Percentiles rank a stretch among this genome's conserved stretches.
These are phyloP conservation scores for Leccinum disarticulatum DNA, from an alignment of 768 basidiomycete genomes.

Conservation along the genomic window DNA sequence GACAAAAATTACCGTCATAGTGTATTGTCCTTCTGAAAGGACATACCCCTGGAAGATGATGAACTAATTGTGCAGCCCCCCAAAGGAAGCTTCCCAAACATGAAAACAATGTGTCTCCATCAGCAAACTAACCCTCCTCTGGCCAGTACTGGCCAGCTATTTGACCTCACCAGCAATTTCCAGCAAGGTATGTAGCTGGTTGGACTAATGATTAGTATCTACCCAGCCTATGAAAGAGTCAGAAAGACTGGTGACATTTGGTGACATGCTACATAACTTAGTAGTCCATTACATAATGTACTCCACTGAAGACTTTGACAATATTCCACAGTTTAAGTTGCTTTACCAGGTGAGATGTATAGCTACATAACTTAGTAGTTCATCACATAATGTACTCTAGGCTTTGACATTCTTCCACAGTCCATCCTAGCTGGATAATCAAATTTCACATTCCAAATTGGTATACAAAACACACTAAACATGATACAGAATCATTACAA, in stretches of 20 bases:
- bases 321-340: background rate
- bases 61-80: too few species aligned
- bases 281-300: too few species aligned
- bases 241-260: background rate
- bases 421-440: too few species aligned
- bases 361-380: too few species aligned
- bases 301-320: background rate
- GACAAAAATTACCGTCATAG: too few species aligned
- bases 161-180: background rate
- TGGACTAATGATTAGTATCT: background rate
- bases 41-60: too few species aligned
- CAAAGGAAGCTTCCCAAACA: too few species aligned
- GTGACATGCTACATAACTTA: background rate
- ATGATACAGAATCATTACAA: background rate
- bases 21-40: too few species aligned
- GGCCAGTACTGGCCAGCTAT: background rate
- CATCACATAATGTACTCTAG: too few species aligned
- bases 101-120: background rate
- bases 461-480: background rate
- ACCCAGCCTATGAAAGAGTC: background rate
- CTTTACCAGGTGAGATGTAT: too few species aligned
- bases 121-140: background rate
- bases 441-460: background rate
- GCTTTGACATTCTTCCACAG: background rate
- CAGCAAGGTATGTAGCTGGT: background rate